Conservation (phyloP, 2,329 filamentous ascomycete genomes). For the Xenoacremonium recifei region DNA sequence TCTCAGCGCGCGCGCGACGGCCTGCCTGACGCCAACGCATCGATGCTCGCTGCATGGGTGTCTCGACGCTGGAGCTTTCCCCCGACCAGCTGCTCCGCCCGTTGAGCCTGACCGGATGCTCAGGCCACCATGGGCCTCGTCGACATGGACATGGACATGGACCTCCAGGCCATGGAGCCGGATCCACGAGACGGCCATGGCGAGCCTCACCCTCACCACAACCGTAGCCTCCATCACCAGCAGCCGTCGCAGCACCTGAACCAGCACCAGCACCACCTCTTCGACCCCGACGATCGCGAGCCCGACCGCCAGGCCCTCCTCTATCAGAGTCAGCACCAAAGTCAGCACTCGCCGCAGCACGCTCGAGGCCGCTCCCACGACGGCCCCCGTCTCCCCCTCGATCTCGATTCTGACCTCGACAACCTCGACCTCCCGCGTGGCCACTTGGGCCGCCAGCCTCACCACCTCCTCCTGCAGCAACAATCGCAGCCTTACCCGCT, state of each 20-base stretch:
- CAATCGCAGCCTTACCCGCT: neutral
- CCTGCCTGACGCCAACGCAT: constrained; percentile 47
- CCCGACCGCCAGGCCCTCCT: neutral
- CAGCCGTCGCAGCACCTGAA: neutral
- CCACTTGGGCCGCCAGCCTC: no score
- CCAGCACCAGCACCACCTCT: neutral
- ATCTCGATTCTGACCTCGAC: neutral
- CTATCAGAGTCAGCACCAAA: no score
- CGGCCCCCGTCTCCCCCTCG: neutral
- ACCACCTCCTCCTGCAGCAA: neutral
- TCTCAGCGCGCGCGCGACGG: constrained; percentile 5
- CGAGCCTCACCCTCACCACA: constrained; percentile 1
- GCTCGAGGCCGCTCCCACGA: neutral
- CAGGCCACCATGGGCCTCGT: constrained; percentile 48
- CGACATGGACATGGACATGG: constrained; percentile 31
- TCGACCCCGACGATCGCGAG: neutral
- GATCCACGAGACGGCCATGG: constrained; percentile 4
- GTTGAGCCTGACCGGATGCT: constrained; percentile 43
- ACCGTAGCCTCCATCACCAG: neutral
- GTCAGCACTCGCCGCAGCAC: neutral
- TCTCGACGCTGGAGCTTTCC: constrained; percentile 31
- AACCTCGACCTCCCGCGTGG: neutral
- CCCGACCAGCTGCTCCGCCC: constrained; percentile 41
- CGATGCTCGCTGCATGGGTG: constrained; percentile 47
- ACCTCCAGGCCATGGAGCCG: constrained; percentile 17